These are phyloP conservation scores for Ascochyta rabiei DNA, from an alignment of 2,329 filamentous ascomycete species.

Conservation along the genomic window DNA sequence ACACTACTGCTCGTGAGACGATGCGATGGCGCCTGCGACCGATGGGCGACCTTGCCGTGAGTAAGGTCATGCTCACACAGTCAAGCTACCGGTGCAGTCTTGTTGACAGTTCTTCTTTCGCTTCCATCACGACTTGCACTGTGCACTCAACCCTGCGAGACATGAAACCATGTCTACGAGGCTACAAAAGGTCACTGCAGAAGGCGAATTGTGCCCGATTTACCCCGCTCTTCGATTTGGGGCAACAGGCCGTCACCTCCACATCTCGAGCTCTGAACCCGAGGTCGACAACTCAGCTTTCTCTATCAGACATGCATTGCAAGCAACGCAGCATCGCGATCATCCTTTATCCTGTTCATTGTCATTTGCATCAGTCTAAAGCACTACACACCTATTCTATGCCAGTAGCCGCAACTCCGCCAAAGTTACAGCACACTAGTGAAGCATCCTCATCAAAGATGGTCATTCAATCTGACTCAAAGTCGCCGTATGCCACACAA, in stretches of 20 bases:
- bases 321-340: not conserved
- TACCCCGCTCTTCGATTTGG: slow-evolving; percentile 10
- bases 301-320: not conserved
- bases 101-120: not conserved
- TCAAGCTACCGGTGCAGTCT: not conserved
- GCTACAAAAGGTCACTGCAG: not conserved
- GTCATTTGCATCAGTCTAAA: not conserved
- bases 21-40: not conserved
- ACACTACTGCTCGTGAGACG: not conserved
- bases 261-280: slow-evolving; percentile 8
- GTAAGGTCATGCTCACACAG: not conserved
- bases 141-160: not conserved
- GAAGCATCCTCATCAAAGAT: slow-evolving; percentile 4
- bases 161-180: not conserved
- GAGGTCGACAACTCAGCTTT: slow-evolving; percentile 12
- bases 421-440: not conserved
- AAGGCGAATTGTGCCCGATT: not conserved
- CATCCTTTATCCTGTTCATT: not conserved
- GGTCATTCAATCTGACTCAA: slow-evolving; percentile 29
- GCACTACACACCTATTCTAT: not conserved
- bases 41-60: not conserved
- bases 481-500: slow-evolving; percentile 21
- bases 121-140: not conserved
- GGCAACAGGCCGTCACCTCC: slow-evolving; percentile 5
- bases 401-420: not conserved